Percentiles rank a stretch among this genome's conserved stretches.
Conservation (phyloP, 2,329 filamentous ascomycete species). For the Aspergillus caelatus region DNA sequence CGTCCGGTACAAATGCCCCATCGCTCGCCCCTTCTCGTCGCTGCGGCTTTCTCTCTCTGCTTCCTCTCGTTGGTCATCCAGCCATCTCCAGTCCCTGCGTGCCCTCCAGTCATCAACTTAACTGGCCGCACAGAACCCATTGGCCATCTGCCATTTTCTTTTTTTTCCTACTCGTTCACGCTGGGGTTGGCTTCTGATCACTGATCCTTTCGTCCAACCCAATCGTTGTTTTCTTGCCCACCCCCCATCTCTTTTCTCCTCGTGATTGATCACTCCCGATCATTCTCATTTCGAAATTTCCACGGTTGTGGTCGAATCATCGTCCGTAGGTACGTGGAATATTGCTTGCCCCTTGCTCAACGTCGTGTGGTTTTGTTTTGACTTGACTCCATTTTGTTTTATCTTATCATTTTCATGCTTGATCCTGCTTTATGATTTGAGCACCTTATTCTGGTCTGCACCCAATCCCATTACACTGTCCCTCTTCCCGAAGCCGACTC, state of each 20-base stretch:
- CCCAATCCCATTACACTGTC: conserved; percentile 22
- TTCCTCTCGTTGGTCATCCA: conserved; percentile 46
- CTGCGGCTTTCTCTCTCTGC: conserved; percentile 40
- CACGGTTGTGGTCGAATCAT: conserved; percentile 13
- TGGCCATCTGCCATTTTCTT: conserved; percentile 23
- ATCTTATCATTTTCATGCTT: conserved; percentile 5
- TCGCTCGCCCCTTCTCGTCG: conserved; percentile 38
- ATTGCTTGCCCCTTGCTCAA: conserved; percentile 7
- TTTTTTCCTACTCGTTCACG: conserved; percentile 26
- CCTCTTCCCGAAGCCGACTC: conserved; percentile 1
- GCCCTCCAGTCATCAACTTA: conserved; percentile 28
- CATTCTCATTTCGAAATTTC: conserved; percentile 1
- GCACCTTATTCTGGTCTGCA: conserved; percentile 18
- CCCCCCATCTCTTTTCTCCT: conserved; percentile 18
- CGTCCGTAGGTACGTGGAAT: conserved; percentile 10
- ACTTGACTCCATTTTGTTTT: conserved; percentile 5
- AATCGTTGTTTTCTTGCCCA: conserved; percentile 21
- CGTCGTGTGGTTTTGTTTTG: conserved; percentile 1
- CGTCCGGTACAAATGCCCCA: conserved; percentile 45
- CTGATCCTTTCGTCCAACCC: conserved; percentile 24
- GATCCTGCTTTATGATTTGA: conserved; percentile 11
- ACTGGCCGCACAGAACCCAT: conserved; percentile 26
- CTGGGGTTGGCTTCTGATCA: conserved; percentile 22
- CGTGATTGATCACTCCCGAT: conserved; percentile 15
- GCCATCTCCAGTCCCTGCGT: conserved; percentile 32